Evolutionary conservation across 106 monocot species (phyloP).

Genomic region (Agapanthus africanus): DNA sequence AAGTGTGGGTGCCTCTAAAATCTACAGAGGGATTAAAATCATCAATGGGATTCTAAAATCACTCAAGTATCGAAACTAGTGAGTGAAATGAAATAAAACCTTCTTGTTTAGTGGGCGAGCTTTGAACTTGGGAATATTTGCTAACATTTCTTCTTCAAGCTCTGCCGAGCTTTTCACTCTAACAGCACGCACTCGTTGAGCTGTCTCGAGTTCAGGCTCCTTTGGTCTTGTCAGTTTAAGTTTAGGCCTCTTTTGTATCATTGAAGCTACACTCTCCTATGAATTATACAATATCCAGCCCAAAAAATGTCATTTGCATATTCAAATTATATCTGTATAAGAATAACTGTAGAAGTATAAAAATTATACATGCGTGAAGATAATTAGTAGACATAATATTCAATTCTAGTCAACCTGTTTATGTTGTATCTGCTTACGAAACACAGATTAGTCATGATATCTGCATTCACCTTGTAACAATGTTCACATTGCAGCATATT

Average conservation of each 20-base stretch:
- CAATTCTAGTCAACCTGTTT: too few species aligned
- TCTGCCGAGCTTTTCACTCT: conserved; percentile 82
- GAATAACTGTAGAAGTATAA: too few species aligned
- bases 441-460: background rate
- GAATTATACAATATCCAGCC: background rate
- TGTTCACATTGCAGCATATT: background rate
- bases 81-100: conserved; percentile 26
- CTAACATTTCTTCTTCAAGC: conserved; percentile 84
- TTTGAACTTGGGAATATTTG: conserved; percentile 92
- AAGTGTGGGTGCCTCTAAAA: conserved; percentile 46
- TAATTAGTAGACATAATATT: too few species aligned
- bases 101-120: conserved; percentile 86
- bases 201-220: conserved; percentile 68
- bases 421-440: background rate
- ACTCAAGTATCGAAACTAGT: background rate
- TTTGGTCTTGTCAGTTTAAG: conserved; percentile 89
- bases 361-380: too few species aligned
- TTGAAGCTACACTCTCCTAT: conserved; percentile 38
- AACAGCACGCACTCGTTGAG: conserved; percentile 69
- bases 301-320: too few species aligned
- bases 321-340: too few species aligned
- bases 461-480: background rate
- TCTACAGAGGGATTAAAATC: conserved; percentile 23
- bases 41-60: background rate
- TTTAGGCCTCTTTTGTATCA: conserved; percentile 47